Evolutionary conservation across 805 yeast genomes (phyloP).

Genomic region (Metschnikowia baotianmanensis): DNA sequence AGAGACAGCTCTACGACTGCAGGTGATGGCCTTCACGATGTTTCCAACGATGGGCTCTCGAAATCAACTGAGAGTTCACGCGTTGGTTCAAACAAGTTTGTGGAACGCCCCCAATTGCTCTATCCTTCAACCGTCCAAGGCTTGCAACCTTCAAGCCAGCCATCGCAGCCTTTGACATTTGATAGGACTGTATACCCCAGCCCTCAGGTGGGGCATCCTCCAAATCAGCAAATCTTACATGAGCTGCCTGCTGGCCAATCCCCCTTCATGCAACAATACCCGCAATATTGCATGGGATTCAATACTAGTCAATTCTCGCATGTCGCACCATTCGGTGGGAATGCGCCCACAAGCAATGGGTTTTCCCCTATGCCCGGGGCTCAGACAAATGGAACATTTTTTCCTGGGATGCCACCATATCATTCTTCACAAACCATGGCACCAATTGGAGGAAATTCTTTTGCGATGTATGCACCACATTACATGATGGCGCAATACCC

Average conservation of each 20-base stretch:
- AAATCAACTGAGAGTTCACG: conserved; percentile 11
- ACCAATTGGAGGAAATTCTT: neutral
- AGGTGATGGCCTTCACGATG: conserved; percentile 3
- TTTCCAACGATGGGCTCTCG: conserved; percentile 5
- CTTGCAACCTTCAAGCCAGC: conserved; percentile 1
- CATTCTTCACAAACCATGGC: conserved; percentile 2
- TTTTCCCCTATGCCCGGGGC: conserved; percentile 1
- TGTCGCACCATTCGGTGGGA: neutral
- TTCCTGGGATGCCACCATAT: conserved; percentile 5
- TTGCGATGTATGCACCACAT: conserved; percentile 4
- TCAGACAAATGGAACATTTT: conserved; percentile 3
- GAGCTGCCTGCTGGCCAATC: neutral
- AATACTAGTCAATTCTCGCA: neutral
- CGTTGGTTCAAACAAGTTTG: conserved; percentile 1
- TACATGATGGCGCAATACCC: conserved; percentile 9
- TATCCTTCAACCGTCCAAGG: neutral
- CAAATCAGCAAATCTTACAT: neutral
- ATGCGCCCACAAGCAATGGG: conserved; percentile 1
- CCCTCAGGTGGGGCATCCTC: conserved; percentile 1
- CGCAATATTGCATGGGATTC: conserved; percentile 7
- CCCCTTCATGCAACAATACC: conserved; percentile 4
- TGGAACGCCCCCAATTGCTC: neutral
- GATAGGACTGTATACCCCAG: neutral
- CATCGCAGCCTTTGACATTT: neutral
- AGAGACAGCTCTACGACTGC: conserved; percentile 7